phyloP scores from a whole-genome alignment of 352 stramenopile genomes.

The Pythium insidiosum region DNA sequence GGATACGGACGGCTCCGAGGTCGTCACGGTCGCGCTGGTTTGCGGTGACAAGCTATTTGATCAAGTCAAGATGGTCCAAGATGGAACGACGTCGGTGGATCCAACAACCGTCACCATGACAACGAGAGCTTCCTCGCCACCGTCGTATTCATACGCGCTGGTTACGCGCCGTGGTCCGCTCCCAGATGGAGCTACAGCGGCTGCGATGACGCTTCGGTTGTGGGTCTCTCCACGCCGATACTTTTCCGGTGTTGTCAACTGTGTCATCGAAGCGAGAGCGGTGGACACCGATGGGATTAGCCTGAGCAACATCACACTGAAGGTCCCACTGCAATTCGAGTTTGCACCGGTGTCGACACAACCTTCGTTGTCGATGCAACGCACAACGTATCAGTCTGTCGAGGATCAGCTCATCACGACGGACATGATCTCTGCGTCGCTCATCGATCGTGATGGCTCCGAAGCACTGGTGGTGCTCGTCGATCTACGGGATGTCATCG shows the following conservation, averaged over 20 bases:
- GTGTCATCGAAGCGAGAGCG: too few species aligned
- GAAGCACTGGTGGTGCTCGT: constrained; percentile 1
- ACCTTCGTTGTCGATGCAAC: neutral
- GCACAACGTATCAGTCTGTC: neutral
- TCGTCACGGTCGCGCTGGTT: neutral
- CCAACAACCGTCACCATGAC: neutral
- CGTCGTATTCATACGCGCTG: too few species aligned
- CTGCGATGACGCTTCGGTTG: neutral
- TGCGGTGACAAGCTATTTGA: neutral
- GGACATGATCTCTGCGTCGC: neutral
- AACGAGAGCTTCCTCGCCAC: too few species aligned
- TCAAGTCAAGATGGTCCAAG: neutral
- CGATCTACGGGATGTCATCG: neutral
- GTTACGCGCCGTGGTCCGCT: too few species aligned
- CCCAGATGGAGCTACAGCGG: neutral
- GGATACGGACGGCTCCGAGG: neutral
- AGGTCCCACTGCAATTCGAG: neutral
- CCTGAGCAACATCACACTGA: neutral
- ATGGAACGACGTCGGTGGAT: neutral
- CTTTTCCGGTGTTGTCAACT: neutral
- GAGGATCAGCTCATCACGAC: neutral
- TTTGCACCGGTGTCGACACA: neutral
- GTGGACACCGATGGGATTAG: neutral
- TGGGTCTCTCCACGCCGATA: neutral
- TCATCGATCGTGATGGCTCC: constrained; percentile 3